Percentiles rank a stretch among this genome's conserved stretches.
These are phyloP conservation scores for Backusella parvicylindrica DNA, from an alignment of 192 early-diverging fungal genomes.

Conservation along the genomic window DNA sequence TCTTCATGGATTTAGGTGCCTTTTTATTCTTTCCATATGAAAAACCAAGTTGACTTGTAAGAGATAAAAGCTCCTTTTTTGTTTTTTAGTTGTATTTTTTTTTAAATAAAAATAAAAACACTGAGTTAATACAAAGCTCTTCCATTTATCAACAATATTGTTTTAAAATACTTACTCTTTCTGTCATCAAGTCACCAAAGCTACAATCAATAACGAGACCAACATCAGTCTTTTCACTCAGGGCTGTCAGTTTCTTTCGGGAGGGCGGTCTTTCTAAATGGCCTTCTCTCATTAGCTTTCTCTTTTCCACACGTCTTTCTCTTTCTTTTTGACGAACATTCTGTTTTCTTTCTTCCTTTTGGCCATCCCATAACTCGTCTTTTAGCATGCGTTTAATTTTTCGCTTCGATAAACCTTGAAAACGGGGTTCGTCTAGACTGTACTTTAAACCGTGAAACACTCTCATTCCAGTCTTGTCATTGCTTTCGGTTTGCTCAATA, in stretches of 20 bases:
- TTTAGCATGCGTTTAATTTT: constrained; percentile 68
- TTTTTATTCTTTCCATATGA: constrained; percentile 70
- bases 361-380: constrained; percentile 54
- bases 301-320: constrained; percentile 42
- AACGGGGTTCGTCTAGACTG: constrained; percentile 30
- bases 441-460: constrained; percentile 6
- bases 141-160: background rate
- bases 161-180: constrained; percentile 47
- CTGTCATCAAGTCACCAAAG: constrained; percentile 76
- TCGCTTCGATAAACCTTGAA: constrained; percentile 59
- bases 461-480: background rate
- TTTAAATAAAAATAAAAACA: background rate
- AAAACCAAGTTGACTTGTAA: constrained; percentile 67
- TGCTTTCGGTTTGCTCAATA: background rate
- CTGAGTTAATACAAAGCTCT: background rate
- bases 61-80: constrained; percentile 59
- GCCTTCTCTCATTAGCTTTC: constrained; percentile 39
- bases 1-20: constrained; percentile 45
- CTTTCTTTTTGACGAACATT: constrained; percentile 47
- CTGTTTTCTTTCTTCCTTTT: constrained; percentile 41
- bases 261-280: constrained; percentile 23
- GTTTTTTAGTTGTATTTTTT: too few relatives aligned
- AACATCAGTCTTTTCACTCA: constrained; percentile 37
- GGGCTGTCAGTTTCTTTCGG: background rate
- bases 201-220: constrained; percentile 77